A percentile compares a stretch with the other conserved stretches of the same genome.
These are phyloP conservation scores for Saksenaea vasiformis DNA, from an alignment of 371 early-diverging fungal species.

Conservation along the genomic window DNA sequence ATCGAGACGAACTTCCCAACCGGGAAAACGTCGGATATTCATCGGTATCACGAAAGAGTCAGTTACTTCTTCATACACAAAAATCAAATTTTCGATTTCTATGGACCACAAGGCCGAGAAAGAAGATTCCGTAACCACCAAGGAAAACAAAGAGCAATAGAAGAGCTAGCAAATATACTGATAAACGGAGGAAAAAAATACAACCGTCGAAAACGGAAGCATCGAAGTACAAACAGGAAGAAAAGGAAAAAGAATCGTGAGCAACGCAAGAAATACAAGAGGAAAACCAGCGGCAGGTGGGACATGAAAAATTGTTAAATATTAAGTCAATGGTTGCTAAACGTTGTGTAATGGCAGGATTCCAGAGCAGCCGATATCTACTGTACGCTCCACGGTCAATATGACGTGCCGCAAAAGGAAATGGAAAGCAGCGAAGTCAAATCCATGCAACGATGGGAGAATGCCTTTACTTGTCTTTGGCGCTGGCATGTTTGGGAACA, in stretches of 20 bases:
- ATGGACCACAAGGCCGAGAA: too few relatives aligned
- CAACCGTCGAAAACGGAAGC: not conserved
- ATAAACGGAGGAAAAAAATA: not conserved
- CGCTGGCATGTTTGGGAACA: conserved; percentile 7
- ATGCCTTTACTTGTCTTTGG: conserved; percentile 10
- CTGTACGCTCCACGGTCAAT: not conserved
- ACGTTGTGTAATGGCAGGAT: not conserved
- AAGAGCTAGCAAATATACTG: too few relatives aligned
- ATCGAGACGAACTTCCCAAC: too few relatives aligned
- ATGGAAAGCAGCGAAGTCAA: not conserved
- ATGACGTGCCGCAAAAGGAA: not conserved
- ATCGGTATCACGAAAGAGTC: too few relatives aligned
- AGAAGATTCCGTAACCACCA: too few relatives aligned
- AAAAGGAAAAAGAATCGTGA: conserved; percentile 1
- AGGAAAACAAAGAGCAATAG: not conserved
- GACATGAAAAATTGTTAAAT: too few relatives aligned
- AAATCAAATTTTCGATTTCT: too few relatives aligned
- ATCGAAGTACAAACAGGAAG: not conserved
- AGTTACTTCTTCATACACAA: too few relatives aligned
- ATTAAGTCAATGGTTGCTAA: too few relatives aligned
- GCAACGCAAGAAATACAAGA: not conserved
- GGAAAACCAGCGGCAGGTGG: too few relatives aligned
- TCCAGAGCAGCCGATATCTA: not conserved
- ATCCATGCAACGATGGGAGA: not conserved
- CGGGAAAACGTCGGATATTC: too few relatives aligned